These are phyloP conservation scores for Gliomastix tumulicola DNA, from an alignment of 2,329 filamentous ascomycete species.

Conservation along the genomic window DNA sequence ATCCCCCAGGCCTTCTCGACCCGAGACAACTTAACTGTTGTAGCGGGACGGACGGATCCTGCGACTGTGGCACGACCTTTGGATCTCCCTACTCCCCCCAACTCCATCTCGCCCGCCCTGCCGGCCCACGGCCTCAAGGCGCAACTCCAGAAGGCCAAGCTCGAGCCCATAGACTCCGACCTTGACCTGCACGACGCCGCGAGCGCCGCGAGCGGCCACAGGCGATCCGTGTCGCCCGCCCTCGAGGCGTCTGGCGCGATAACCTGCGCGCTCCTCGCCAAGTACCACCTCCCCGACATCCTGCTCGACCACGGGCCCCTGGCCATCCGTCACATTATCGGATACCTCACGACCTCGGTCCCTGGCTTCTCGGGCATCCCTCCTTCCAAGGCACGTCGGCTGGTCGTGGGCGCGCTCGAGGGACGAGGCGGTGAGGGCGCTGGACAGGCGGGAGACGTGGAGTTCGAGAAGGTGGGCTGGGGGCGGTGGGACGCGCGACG, in stretches of 20 bases:
- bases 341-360: slow-evolving; percentile 85
- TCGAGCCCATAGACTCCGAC: slow-evolving; percentile 73
- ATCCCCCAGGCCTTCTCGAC: slow-evolving; percentile 52
- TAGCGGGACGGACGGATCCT: slow-evolving; percentile 60
- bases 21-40: slow-evolving; percentile 68
- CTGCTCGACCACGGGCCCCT: slow-evolving; percentile 83
- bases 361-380: slow-evolving; percentile 88
- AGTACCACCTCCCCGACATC: slow-evolving; percentile 84
- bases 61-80: slow-evolving; percentile 51
- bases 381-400: slow-evolving; percentile 79
- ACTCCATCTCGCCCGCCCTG: slow-evolving; percentile 86
- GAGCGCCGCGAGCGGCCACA: slow-evolving; percentile 21
- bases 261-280: slow-evolving; percentile 77
- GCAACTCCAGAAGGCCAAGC: slow-evolving; percentile 50
- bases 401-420: slow-evolving; percentile 90
- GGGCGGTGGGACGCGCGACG: slow-evolving; percentile 86
- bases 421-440: slow-evolving; percentile 62
- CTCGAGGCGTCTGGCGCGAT: slow-evolving; percentile 75
- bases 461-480: slow-evolving; percentile 96
- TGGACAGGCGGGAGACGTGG: slow-evolving; percentile 61
- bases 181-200: slow-evolving; percentile 75
- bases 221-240: slow-evolving; percentile 35
- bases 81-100: slow-evolving; percentile 81
- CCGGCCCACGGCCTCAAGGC: slow-evolving; percentile 73
- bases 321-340: slow-evolving; percentile 93